Conservation (phyloP, 495 filamentous ascomycete genomes). For the Aspergillus saccharolyticus region DNA sequence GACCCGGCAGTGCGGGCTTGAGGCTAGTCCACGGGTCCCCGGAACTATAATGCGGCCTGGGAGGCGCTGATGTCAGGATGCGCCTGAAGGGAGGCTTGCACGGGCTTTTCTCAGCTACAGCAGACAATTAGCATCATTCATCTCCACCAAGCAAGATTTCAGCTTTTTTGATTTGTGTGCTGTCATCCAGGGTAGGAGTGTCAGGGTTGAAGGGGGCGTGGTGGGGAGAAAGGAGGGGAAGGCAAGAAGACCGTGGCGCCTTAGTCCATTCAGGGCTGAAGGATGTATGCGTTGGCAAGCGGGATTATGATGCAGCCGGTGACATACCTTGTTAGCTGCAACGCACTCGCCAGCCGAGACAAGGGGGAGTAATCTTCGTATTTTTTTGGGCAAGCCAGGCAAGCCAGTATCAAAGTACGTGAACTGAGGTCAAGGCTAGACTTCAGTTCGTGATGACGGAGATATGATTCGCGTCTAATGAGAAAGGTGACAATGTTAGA, state of each 20-base stretch:
- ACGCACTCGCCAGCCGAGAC: conserved; percentile 24
- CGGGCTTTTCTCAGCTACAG: conserved; percentile 22
- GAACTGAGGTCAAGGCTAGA: conserved; percentile 1
- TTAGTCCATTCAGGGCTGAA: conserved; percentile 30
- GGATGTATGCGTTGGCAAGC: conserved; percentile 50
- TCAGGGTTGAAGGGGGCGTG: conserved; percentile 20
- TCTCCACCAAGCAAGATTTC: conserved; percentile 19
- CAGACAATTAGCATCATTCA: conserved; percentile 25
- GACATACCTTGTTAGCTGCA: conserved; percentile 44
- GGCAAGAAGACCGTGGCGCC: conserved; percentile 23
- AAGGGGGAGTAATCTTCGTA: conserved; percentile 15
- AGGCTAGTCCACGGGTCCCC: conserved; percentile 22
- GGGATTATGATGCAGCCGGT: conserved; percentile 34
- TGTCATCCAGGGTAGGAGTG: conserved; percentile 21
- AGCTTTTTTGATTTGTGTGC: conserved; percentile 26
- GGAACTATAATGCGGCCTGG: conserved; percentile 18
- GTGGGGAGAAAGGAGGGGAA: conserved; percentile 15
- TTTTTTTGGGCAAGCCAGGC: no score
- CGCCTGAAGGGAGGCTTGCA: conserved; percentile 16
- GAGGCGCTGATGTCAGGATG: conserved; percentile 22
- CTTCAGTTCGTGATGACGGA: conserved; percentile 7
- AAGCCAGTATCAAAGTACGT: conserved; percentile 4
- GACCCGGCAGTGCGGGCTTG: conserved; percentile 17
- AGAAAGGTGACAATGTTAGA: conserved; percentile 15
- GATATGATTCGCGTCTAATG: conserved; percentile 12